These are phyloP conservation scores for Psilocybe cyanescens DNA, from an alignment of 768 basidiomycete genomes.

Conservation along the genomic window DNA sequence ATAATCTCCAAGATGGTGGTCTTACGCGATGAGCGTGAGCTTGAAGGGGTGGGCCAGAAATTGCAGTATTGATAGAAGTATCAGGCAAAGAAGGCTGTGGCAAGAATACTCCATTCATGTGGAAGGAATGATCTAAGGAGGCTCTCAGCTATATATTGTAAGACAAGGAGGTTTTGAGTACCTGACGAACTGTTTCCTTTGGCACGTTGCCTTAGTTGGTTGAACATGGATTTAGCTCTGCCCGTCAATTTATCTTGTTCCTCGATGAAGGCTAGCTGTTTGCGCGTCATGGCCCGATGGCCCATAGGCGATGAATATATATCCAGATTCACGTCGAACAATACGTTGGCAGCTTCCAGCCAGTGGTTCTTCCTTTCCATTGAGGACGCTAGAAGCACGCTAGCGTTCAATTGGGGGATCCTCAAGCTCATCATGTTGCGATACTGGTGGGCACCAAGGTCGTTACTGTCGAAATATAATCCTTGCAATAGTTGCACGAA, in stretches of 20 bases:
- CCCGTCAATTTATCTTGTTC: constrained; percentile 74
- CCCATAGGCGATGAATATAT: constrained; percentile 67
- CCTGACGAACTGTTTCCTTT: constrained; percentile 12
- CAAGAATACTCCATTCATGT: constrained; percentile 56
- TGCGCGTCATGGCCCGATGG: constrained; percentile 50
- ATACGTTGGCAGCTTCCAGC: constrained; percentile 65
- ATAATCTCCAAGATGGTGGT: constrained; percentile 23
- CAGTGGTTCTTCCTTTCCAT: constrained; percentile 48
- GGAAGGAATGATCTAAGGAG: constrained; percentile 27
- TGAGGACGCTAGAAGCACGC: constrained; percentile 50
- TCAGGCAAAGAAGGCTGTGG: constrained; percentile 35
- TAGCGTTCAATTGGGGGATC: constrained; percentile 53
- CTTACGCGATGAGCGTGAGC: not conserved
- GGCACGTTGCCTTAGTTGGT: constrained; percentile 26
- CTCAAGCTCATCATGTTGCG: constrained; percentile 64
- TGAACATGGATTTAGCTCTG: constrained; percentile 60
- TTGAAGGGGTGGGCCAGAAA: constrained; percentile 16
- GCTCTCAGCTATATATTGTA: not conserved
- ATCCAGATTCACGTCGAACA: constrained; percentile 64
- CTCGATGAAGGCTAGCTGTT: constrained; percentile 69
- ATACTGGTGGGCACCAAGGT: constrained; percentile 71
- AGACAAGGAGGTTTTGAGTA: constrained; percentile 4
- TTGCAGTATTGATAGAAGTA: constrained; percentile 34
- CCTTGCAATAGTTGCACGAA: constrained; percentile 62
- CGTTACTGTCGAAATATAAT: constrained; percentile 70